A percentile compares a stretch with the other conserved stretches of the same genome.
Evolutionary conservation across 805 yeast species (phyloP).

Genomic region (Nakazawaea wickerhamii): DNA sequence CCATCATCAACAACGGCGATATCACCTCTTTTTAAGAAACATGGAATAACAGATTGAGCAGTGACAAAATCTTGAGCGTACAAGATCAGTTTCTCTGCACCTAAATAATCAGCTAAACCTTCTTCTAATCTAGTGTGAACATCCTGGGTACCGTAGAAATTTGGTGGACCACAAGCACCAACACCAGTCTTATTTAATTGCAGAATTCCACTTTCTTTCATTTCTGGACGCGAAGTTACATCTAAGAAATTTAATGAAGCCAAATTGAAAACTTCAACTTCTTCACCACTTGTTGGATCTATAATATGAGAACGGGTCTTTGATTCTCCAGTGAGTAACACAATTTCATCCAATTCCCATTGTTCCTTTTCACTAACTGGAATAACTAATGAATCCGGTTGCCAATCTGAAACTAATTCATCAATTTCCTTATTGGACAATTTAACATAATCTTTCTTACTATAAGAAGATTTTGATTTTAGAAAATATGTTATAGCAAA

Average conservation of each 20-base stretch:
- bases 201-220: slow-evolving; percentile 49
- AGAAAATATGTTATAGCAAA: slow-evolving; percentile 82
- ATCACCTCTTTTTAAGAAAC: slow-evolving; percentile 94
- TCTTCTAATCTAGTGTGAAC: slow-evolving; percentile 78
- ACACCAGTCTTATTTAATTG: slow-evolving; percentile 75
- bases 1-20: slow-evolving; percentile 82
- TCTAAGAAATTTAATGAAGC: slow-evolving; percentile 69
- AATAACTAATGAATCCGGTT: slow-evolving; percentile 76
- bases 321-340: slow-evolving; percentile 56
- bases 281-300: slow-evolving; percentile 21
- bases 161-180: slow-evolving; percentile 98
- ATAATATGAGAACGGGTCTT: slow-evolving; percentile 27
- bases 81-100: slow-evolving; percentile 70
- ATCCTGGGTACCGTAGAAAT: slow-evolving; percentile 94
- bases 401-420: slow-evolving; percentile 85
- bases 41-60: slow-evolving; percentile 83
- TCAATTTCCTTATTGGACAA: slow-evolving; percentile 64
- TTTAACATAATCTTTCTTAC: slow-evolving; percentile 64
- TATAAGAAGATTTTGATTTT: slow-evolving; percentile 70
- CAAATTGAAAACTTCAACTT: slow-evolving; percentile 50
- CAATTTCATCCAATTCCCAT: slow-evolving; percentile 62
- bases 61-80: slow-evolving; percentile 93
- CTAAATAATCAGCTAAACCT: slow-evolving; percentile 68
- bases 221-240: slow-evolving; percentile 41
- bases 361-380: slow-evolving; percentile 43